A percentile compares a stretch with the other conserved stretches of the same genome.
phyloP scores from a whole-genome alignment of 257 asterid genomes.

The Agastache rugosa region DNA sequence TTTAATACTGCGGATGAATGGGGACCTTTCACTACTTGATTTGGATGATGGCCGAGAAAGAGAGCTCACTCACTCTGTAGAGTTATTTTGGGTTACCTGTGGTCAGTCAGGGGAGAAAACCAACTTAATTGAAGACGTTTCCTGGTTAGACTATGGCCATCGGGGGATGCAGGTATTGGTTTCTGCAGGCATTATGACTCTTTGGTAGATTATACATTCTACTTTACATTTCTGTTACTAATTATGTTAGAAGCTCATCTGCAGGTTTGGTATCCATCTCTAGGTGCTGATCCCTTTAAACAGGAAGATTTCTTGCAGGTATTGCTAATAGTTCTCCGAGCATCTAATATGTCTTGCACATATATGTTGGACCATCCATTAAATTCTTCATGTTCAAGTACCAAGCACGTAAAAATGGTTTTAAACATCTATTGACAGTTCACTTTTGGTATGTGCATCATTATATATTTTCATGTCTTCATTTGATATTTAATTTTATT shows the following conservation, averaged over 20 bases:
- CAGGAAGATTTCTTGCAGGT: conserved; percentile 99
- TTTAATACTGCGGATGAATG: conserved; percentile 86
- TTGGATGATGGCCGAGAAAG: conserved; percentile 98
- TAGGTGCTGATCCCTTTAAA: conserved; percentile 88
- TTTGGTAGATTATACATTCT: conserved; percentile 19
- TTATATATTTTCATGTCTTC: conserved; percentile 17
- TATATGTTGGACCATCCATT: conserved; percentile 10
- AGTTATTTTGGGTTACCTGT: conserved; percentile 98
- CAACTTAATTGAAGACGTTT: conserved; percentile 96
- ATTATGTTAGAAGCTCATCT: conserved; percentile 54
- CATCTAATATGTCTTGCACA: conserved; percentile 19
- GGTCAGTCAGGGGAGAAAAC: conserved; percentile 93
- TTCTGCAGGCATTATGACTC: conserved; percentile 34
- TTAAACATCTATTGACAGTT: conserved; percentile 16
- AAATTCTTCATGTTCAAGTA: conserved; percentile 28
- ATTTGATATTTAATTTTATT: conserved; percentile 26
- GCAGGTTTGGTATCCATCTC: conserved; percentile 99
- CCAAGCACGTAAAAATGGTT: conserved; percentile 22
- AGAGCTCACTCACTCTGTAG: conserved; percentile 95
- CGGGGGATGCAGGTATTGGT: conserved; percentile 97
- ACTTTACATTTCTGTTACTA: conserved; percentile 48
- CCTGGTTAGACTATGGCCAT: conserved; percentile 99
- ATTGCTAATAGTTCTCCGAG: conserved; percentile 23
- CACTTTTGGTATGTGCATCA: conserved; percentile 3
- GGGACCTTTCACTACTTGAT: conserved; percentile 98